These are phyloP conservation scores for Fonsecaea multimorphosa DNA, from an alignment of 2,329 filamentous ascomycete species.

Conservation along the genomic window DNA sequence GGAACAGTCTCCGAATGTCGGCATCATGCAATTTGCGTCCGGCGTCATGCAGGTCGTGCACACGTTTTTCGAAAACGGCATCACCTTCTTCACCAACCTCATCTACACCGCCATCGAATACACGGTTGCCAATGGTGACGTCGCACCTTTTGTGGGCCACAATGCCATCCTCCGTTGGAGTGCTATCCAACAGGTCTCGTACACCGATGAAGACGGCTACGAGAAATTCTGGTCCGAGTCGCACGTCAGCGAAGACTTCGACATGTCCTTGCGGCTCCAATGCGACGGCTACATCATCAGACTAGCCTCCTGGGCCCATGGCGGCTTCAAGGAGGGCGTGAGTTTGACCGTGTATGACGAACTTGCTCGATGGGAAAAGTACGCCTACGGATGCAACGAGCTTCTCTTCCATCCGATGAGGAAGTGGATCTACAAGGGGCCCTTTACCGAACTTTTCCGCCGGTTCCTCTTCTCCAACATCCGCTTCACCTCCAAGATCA, in stretches of 20 bases:
- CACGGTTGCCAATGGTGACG: conserved; percentile 72
- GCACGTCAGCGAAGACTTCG: conserved; percentile 79
- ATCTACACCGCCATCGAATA: conserved; percentile 77
- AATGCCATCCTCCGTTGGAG: conserved; percentile 77
- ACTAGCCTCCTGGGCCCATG: conserved; percentile 70
- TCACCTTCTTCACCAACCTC: conserved; percentile 80
- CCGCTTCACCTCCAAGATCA: conserved; percentile 66
- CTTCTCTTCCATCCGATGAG: conserved; percentile 78
- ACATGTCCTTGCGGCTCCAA: conserved; percentile 75
- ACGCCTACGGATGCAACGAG: conserved; percentile 83
- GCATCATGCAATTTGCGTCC: conserved; percentile 73
- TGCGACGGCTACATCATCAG: conserved; percentile 71
- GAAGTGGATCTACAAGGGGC: conserved; percentile 74
- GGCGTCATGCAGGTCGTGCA: conserved; percentile 78
- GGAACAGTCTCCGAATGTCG: conserved; percentile 72
- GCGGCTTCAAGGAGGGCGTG: conserved; percentile 79
- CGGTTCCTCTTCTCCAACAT: conserved; percentile 73
- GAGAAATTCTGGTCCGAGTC: conserved; percentile 76
- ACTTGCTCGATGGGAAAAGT: conserved; percentile 84
- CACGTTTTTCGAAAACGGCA: conserved; percentile 76
- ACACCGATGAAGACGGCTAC: conserved; percentile 48
- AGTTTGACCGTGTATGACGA: conserved; percentile 86
- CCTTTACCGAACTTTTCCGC: conserved; percentile 79
- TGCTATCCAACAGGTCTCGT: conserved; percentile 65
- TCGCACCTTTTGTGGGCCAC: conserved; percentile 77